Conservation (phyloP, 495 filamentous ascomycete species). For the Aspergillus cavernicola region DNA sequence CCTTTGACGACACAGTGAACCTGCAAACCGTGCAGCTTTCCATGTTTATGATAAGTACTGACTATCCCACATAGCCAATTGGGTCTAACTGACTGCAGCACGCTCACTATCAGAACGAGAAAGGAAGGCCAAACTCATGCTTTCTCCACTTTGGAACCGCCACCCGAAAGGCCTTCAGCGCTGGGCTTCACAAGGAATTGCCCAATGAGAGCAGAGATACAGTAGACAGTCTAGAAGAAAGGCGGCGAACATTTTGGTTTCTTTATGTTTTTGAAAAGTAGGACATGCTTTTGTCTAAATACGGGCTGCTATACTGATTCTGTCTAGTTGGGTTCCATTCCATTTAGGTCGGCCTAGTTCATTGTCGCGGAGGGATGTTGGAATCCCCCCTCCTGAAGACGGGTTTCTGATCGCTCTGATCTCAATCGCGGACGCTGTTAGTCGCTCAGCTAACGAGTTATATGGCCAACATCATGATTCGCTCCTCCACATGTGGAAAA, state of each 20-base stretch:
- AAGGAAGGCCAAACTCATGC: conserved; percentile 40
- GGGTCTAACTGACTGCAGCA: conserved; percentile 15
- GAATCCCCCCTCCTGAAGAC: conserved; percentile 33
- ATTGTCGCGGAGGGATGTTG: conserved; percentile 31
- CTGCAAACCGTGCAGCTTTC: conserved; percentile 41
- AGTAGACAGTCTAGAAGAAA: conserved; percentile 29
- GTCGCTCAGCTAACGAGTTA: conserved; percentile 35
- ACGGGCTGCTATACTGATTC: too few species aligned
- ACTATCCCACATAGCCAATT: background rate
- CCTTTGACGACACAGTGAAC: conserved; percentile 42
- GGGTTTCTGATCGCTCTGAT: conserved; percentile 31
- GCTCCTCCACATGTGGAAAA: conserved; percentile 41
- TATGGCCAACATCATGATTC: conserved; percentile 41
- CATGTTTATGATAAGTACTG: conserved; percentile 43
- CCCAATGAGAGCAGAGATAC: conserved; percentile 24
- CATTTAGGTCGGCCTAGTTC: conserved; percentile 38
- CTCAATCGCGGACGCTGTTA: conserved; percentile 31
- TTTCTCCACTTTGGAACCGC: conserved; percentile 40
- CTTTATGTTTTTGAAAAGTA: conserved; percentile 43
- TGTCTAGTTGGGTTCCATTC: conserved; percentile 40
- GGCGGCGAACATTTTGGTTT: conserved; percentile 40
- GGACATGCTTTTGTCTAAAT: background rate
- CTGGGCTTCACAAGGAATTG: conserved; percentile 42
- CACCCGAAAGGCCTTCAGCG: conserved; percentile 37
- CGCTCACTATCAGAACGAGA: conserved; percentile 42